Conservation (phyloP, 2,329 filamentous ascomycete species). For the Fusarium sp. region DNA sequence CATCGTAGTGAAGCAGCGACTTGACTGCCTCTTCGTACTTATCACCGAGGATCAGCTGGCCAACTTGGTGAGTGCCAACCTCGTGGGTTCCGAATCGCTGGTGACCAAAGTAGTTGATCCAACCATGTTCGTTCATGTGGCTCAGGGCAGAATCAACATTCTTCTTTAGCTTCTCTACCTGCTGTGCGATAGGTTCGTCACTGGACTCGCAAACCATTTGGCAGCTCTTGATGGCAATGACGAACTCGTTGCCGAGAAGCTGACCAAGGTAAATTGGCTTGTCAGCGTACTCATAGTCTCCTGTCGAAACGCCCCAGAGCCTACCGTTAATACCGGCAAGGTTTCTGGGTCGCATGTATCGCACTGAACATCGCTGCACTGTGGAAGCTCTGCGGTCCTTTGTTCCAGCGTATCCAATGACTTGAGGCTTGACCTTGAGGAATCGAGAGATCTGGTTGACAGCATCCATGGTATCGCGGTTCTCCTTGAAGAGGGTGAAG, state of each 20-base stretch:
- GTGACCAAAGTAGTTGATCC: slow-evolving; percentile 98
- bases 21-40: slow-evolving; percentile 85
- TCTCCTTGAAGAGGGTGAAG: slow-evolving; percentile 95
- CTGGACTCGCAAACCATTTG: slow-evolving; percentile 62
- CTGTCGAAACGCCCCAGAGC: slow-evolving; percentile 72
- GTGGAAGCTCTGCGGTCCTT: slow-evolving; percentile 92
- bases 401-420: slow-evolving; percentile 82
- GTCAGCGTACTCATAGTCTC: slow-evolving; percentile 82
- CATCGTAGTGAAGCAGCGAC: slow-evolving; percentile 78
- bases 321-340: slow-evolving; percentile 74
- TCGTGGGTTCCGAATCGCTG: slow-evolving; percentile 93
- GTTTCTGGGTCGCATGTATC: slow-evolving; percentile 63
- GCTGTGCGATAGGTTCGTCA: slow-evolving; percentile 43
- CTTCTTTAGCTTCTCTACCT: slow-evolving; percentile 47
- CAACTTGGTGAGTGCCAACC: slow-evolving; percentile 86
- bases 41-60: slow-evolving; percentile 82
- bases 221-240: slow-evolving; percentile 90
- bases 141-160: slow-evolving; percentile 69
- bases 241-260: slow-evolving; percentile 89
- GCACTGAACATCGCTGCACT: slow-evolving; percentile 80
- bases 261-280: slow-evolving; percentile 83
- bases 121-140: slow-evolving; percentile 78
- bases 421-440: slow-evolving; percentile 78
- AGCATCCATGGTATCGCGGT: slow-evolving; percentile 95
- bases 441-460: slow-evolving; percentile 80